These are phyloP conservation scores for Gloeopeniophorella convolvens DNA, from an alignment of 768 basidiomycete species.

Conservation along the genomic window DNA sequence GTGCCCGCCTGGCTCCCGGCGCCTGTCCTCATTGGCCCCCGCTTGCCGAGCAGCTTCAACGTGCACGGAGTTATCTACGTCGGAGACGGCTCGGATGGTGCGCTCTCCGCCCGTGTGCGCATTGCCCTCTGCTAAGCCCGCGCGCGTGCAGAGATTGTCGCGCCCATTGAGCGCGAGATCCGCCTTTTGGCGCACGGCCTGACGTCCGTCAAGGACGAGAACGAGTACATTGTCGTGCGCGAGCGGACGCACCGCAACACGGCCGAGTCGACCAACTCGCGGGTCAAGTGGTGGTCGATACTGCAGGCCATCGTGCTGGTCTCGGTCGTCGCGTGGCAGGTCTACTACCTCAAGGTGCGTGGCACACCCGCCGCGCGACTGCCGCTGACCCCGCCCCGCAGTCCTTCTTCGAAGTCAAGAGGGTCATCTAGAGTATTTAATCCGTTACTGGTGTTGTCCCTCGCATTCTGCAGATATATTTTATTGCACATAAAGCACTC, in stretches of 20 bases:
- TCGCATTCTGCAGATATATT: slow-evolving; percentile 4
- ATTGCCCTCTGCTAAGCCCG: background rate
- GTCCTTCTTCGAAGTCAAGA: slow-evolving; percentile 90
- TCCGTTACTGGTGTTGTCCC: background rate
- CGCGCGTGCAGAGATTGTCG: slow-evolving; percentile 63
- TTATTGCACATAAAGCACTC: background rate
- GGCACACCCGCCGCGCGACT: background rate
- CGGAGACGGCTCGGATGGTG: slow-evolving; percentile 66
- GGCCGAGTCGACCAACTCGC: slow-evolving; percentile 84
- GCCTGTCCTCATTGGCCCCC: background rate
- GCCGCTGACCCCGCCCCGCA: slow-evolving; percentile 25
- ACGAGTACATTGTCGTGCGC: slow-evolving; percentile 95
- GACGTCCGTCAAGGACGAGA: slow-evolving; percentile 92
- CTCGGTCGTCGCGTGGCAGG: slow-evolving; percentile 91
- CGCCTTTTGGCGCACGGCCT: slow-evolving; percentile 75
- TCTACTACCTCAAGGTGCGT: slow-evolving; percentile 89
- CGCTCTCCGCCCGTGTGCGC: slow-evolving; percentile 20
- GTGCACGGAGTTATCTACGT: slow-evolving; percentile 97
- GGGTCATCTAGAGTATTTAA: slow-evolving; percentile 56
- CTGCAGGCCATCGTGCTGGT: slow-evolving; percentile 83
- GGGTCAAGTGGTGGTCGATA: slow-evolving; percentile 99
- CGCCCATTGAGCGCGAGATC: slow-evolving; percentile 95
- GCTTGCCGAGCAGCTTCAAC: slow-evolving; percentile 65
- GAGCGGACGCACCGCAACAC: slow-evolving; percentile 93
- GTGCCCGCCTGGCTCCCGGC: background rate